Conservation (phyloP, 352 stramenopile species). For the Globisporangium lucens region DNA sequence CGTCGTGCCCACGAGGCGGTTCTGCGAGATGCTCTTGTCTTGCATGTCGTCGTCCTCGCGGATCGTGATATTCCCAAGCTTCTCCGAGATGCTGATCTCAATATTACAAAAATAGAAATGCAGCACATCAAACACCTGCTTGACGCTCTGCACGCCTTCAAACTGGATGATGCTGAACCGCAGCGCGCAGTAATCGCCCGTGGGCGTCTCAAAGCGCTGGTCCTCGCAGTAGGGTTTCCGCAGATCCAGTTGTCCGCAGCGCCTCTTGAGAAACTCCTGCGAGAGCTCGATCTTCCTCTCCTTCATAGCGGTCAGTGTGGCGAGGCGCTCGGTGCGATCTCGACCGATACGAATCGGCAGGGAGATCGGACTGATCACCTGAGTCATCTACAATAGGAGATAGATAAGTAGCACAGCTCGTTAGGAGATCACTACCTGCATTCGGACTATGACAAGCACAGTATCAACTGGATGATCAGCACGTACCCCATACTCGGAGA, state of each 20-base stretch:
- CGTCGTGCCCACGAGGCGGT: slow-evolving; percentile 44
- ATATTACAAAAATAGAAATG: slow-evolving; percentile 56
- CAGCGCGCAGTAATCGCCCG: slow-evolving; percentile 46
- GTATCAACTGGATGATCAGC: slow-evolving; percentile 13
- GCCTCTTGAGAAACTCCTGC: slow-evolving; percentile 23
- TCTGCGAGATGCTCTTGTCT: slow-evolving; percentile 38
- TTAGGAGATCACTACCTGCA: not conserved
- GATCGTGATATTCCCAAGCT: slow-evolving; percentile 63
- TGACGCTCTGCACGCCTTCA: slow-evolving; percentile 30
- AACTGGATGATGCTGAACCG: slow-evolving; percentile 54
- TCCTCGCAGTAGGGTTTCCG: slow-evolving; percentile 27
- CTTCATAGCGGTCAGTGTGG: slow-evolving; percentile 21
- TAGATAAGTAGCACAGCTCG: too few species aligned
- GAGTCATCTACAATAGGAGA: slow-evolving; percentile 9
- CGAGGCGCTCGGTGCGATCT: slow-evolving; percentile 5
- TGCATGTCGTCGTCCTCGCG: slow-evolving; percentile 63
- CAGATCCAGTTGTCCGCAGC: slow-evolving; percentile 20
- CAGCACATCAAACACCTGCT: slow-evolving; percentile 49
- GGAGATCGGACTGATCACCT: slow-evolving; percentile 15
- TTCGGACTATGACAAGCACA: not conserved
- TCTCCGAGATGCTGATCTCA: slow-evolving; percentile 72
- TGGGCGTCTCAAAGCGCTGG: slow-evolving; percentile 36
- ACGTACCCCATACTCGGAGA: slow-evolving; percentile 26
- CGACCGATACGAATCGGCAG: not conserved
- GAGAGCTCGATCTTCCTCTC: slow-evolving; percentile 24